Base-by-base conservation (phyloP, 176 grass and related monocot species). In the Secale cereale region DNA sequence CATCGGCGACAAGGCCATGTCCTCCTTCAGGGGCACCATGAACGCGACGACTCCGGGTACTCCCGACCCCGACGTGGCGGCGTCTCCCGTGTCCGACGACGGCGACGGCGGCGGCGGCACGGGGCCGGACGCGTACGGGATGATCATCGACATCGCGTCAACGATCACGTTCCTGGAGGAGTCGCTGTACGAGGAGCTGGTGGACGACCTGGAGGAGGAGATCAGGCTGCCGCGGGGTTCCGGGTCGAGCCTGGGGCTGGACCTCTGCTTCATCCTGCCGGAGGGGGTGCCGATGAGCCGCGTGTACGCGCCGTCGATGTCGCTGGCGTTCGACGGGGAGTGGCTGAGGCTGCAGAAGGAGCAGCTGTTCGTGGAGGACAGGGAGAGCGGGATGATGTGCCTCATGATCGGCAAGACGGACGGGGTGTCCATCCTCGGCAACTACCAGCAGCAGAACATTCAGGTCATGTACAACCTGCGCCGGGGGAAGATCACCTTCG, bases 401-500 rank as follows among this genome's bases (percentile, higher is more conserved):
- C 86, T 94, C 0, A 85, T 87, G 83, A 71, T 94, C 54, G 83
- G 46, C 17, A 84, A 29, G 78, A 83, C 89, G n/a, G 27, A 9
- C 25, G 88, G 78, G 65, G 78, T 87, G 5, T 91, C 92, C 29
- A 87, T 94, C 57, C 85, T 94, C 19, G 92, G 92, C 2, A 94
- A 91, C 85, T 89, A 79, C 87, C 89, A 91, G 83, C 92, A 91
- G 70, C 92, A 94, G 83, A 82, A 90, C 74, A 91, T 85, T 77
- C 77, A 85, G 28, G 91, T 88, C 26, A 66, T 88, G 57, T 87
- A 82, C 78, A 89, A 91, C 86, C 66, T 88, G 12, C 85, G 86
- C 52, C 80, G 83, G 10, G 46, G 50, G 35, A 90, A 16, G 86
- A 78, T 92, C 87, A 89, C 90, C 23, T 92, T 92, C 81, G 68